These are phyloP conservation scores for Saccharomycopsis vini DNA, from an alignment of 805 yeast species.

Conservation along the genomic window DNA sequence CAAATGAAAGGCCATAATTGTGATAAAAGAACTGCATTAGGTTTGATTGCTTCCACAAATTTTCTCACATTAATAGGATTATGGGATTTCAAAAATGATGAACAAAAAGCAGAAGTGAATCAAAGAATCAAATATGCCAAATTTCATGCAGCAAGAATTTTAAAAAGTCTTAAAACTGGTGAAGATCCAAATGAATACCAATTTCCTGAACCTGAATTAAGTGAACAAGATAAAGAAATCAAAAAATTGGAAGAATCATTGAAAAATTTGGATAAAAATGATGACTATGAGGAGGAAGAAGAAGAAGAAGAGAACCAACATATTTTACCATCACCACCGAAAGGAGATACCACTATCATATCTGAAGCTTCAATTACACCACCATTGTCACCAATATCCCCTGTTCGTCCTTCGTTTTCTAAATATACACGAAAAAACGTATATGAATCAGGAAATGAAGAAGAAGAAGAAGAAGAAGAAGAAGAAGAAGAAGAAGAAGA, in stretches of 20 bases:
- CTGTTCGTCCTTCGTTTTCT: too few relatives aligned
- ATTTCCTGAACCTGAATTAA: conserved; percentile 25
- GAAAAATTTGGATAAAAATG: background rate
- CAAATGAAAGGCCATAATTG: conserved; percentile 37
- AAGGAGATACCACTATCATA: too few relatives aligned
- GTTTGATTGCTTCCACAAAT: conserved; percentile 44
- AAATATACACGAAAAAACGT: too few relatives aligned
- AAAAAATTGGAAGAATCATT: conserved; percentile 5
- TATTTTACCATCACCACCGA: too few relatives aligned
- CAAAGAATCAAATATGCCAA: conserved; percentile 51
- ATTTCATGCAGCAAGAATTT: conserved; percentile 50
- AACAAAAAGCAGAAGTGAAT: conserved; percentile 14
- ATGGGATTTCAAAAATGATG: conserved; percentile 29
- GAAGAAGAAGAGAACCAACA: too few relatives aligned
- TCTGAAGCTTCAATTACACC: too few relatives aligned
- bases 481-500: background rate
- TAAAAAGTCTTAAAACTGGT: conserved; percentile 39
- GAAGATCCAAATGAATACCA: conserved; percentile 51
- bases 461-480: background rate
- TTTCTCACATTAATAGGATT: conserved; percentile 43
- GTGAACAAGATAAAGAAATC: conserved; percentile 7
- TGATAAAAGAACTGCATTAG: conserved; percentile 38
- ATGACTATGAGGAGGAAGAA: background rate
- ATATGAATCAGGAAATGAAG: too few relatives aligned
- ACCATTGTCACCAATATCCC: too few relatives aligned